Percentiles rank a stretch among this genome's conserved stretches.
Conservation (phyloP, 352 stramenopile genomes). For the Blastocystis sp. region DNA sequence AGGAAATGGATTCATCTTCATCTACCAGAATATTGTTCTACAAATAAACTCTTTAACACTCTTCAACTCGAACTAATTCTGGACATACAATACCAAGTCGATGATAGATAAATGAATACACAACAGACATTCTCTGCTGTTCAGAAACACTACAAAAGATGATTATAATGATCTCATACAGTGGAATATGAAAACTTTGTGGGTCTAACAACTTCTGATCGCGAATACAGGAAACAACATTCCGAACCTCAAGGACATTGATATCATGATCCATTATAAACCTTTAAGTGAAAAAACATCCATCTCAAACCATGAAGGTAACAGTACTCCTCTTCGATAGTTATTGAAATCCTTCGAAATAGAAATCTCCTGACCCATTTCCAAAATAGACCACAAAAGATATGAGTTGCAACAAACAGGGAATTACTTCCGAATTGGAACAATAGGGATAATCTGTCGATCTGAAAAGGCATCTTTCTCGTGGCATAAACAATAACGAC, state of each 20-base stretch:
- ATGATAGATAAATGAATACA: slow-evolving; percentile 46
- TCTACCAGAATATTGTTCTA: slow-evolving; percentile 29
- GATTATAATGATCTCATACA: not conserved
- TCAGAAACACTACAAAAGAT: not conserved
- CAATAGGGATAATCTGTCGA: not conserved
- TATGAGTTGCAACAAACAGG: not conserved
- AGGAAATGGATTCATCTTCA: slow-evolving; percentile 51
- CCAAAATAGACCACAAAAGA: not conserved
- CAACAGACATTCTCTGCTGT: not conserved
- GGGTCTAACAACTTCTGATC: not conserved
- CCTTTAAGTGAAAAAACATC: not conserved
- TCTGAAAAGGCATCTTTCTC: too few relatives aligned
- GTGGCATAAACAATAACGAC: too few relatives aligned
- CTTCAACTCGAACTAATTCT: slow-evolving; percentile 10
- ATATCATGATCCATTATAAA: slow-evolving; percentile 43
- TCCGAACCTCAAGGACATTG: not conserved
- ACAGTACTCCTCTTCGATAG: not conserved
- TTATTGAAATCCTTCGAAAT: slow-evolving; percentile 34
- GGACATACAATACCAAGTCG: slow-evolving; percentile 49
- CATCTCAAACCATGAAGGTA: slow-evolving; percentile 20
- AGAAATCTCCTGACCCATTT: slow-evolving; percentile 37
- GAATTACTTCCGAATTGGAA: not conserved
- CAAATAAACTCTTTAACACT: not conserved
- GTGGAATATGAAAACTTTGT: not conserved
- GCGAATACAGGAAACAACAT: not conserved